Conservation (phyloP, 306 rosid genomes). For the Cucumis hystrix region DNA sequence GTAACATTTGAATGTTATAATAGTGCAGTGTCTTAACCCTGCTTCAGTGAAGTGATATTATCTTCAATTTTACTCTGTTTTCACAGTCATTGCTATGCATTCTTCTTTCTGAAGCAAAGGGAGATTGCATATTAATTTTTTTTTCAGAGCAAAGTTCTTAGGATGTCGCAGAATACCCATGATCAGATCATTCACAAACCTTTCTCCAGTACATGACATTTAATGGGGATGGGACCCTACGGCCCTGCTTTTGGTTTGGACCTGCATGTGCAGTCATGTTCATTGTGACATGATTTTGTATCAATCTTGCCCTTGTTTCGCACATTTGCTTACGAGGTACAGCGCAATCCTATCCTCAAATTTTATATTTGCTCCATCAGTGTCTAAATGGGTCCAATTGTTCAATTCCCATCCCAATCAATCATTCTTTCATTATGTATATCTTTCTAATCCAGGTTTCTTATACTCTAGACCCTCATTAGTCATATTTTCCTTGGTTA, state of each 20-base stretch:
- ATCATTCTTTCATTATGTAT: neutral
- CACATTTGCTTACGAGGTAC: conserved; percentile 9
- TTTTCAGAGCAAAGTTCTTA: neutral
- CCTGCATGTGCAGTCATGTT: conserved; percentile 13
- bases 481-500: neutral
- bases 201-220: conserved; percentile 1
- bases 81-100: neutral
- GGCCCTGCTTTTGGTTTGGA: conserved; percentile 5
- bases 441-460: conserved; percentile 2
- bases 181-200: conserved; percentile 3
- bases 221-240: neutral
- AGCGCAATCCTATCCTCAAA: conserved; percentile 3
- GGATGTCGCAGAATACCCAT: conserved; percentile 2
- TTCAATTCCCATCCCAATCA: conserved; percentile 3
- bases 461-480: neutral
- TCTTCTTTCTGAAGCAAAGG: neutral
- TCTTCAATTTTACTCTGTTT: neutral
- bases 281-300: neutral
- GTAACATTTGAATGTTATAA: neutral
- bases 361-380: neutral
- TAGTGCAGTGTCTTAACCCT: neutral
- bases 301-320: conserved; percentile 1
- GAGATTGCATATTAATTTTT: neutral
- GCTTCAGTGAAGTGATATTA: neutral
- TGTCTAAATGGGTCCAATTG: neutral